phyloP scores from a whole-genome alignment of 768 basidiomycete genomes.

The Arthromyces matolae region DNA sequence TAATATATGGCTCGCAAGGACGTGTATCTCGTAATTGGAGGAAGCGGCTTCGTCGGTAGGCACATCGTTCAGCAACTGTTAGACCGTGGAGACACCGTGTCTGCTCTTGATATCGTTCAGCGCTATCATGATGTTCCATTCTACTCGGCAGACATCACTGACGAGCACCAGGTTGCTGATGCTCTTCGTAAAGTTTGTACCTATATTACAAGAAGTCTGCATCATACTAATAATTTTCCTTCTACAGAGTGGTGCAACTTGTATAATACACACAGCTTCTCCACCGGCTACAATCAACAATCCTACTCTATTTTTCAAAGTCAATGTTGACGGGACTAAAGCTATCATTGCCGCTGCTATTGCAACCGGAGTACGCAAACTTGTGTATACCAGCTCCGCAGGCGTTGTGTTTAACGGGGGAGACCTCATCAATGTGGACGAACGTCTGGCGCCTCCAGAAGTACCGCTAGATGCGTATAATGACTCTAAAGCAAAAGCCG shows the following conservation, averaged over 20 bases:
- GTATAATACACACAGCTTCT: conserved; percentile 95
- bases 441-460: conserved; percentile 72
- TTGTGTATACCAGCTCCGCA: conserved; percentile 93
- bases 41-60: conserved; percentile 87
- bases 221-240: conserved; percentile 8
- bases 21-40: conserved; percentile 88
- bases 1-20: conserved; percentile 39
- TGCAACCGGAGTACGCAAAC: conserved; percentile 67
- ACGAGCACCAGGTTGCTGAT: conserved; percentile 63
- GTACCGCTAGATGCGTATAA: conserved; percentile 89
- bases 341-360: conserved; percentile 81
- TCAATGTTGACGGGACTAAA: conserved; percentile 90
- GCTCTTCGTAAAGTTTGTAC: conserved; percentile 68
- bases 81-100: conserved; percentile 74
- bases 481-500: conserved; percentile 88
- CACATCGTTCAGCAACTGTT: conserved; percentile 87
- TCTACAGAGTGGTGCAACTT: conserved; percentile 71
- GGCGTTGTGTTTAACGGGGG: conserved; percentile 85
- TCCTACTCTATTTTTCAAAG: conserved; percentile 77
- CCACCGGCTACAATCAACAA: conserved; percentile 63
- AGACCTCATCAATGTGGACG: conserved; percentile 83
- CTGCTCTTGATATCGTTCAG: conserved; percentile 90
- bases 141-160: conserved; percentile 86
- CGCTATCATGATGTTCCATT: conserved; percentile 84
- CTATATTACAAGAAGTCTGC: not conserved